phyloP scores from a whole-genome alignment of 2,329 filamentous ascomycete species.

The Phyllosticta citribraziliensis region DNA sequence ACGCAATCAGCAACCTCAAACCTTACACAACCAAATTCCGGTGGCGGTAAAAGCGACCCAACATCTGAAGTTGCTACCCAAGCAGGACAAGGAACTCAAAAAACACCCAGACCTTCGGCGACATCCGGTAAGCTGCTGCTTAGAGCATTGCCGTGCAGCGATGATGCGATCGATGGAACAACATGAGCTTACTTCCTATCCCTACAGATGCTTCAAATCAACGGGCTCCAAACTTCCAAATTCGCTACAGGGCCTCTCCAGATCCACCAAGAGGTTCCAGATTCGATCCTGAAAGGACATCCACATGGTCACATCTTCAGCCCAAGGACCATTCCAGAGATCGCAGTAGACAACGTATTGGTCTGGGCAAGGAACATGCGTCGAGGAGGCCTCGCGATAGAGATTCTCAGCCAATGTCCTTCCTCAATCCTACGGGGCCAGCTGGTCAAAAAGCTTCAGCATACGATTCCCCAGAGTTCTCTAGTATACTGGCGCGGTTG shows the following conservation, averaged over 20 bases:
- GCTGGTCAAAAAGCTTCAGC: not conserved
- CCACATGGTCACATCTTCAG: not conserved
- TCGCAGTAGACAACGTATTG: too few species aligned
- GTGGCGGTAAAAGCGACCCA: not conserved
- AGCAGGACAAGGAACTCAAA: not conserved
- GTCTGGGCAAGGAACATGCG: not conserved
- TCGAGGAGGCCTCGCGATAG: not conserved
- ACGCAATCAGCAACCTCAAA: not conserved
- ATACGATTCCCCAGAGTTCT: not conserved
- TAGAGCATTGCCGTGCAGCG: too few species aligned
- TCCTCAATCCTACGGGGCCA: not conserved
- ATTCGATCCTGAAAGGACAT: not conserved
- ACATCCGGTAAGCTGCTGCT: not conserved
- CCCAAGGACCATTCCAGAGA: not conserved
- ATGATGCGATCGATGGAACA: not conserved
- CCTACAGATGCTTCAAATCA: not conserved
- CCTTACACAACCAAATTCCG: not conserved
- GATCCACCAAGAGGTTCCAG: not conserved
- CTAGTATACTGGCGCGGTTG: not conserved
- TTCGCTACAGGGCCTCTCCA: not conserved
- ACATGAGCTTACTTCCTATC: not conserved
- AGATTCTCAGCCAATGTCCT: not conserved
- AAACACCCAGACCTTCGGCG: not conserved
- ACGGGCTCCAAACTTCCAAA: not conserved
- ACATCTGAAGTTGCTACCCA: not conserved